A percentile compares a stretch with the other conserved stretches of the same genome.
These are phyloP conservation scores for Auricularia sp. DNA, from an alignment of 768 basidiomycete genomes.

Conservation along the genomic window DNA sequence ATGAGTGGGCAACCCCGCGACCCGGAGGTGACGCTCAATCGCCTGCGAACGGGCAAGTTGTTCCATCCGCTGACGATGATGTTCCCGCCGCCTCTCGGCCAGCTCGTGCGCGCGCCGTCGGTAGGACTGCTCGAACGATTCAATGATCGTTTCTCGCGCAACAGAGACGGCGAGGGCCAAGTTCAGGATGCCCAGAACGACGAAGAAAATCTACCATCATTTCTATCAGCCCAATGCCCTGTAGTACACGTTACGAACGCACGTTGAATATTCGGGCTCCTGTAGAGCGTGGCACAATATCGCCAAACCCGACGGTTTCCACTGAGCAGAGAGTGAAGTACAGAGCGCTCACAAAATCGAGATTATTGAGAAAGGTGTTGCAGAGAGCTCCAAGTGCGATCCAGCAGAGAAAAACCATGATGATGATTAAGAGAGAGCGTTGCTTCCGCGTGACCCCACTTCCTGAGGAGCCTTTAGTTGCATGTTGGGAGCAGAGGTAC, in stretches of 20 bases:
- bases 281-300: constrained; percentile 46
- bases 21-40: constrained; percentile 52
- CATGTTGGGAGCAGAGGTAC: too few relatives aligned
- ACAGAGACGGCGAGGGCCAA: constrained; percentile 55
- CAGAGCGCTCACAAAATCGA: constrained; percentile 63
- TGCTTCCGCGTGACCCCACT: constrained; percentile 77
- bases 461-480: constrained; percentile 27
- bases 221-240: too few relatives aligned
- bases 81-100: constrained; percentile 35
- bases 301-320: constrained; percentile 69
- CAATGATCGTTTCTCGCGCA: constrained; percentile 61
- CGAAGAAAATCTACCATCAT: constrained; percentile 8
- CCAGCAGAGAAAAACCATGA: constrained; percentile 65
- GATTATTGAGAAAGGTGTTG: constrained; percentile 38
- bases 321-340: constrained; percentile 70
- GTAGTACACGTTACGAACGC: neutral
- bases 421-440: constrained; percentile 60
- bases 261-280: constrained; percentile 42
- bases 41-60: constrained; percentile 12
- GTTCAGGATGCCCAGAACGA: constrained; percentile 51
- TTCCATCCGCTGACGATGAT: constrained; percentile 13
- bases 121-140: constrained; percentile 60
- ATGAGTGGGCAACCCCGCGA: constrained; percentile 42
- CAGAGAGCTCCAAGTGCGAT: constrained; percentile 62
- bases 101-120: constrained; percentile 41